phyloP scores from a whole-genome alignment of 345 rosid species.

The Sisymbrium irio region DNA sequence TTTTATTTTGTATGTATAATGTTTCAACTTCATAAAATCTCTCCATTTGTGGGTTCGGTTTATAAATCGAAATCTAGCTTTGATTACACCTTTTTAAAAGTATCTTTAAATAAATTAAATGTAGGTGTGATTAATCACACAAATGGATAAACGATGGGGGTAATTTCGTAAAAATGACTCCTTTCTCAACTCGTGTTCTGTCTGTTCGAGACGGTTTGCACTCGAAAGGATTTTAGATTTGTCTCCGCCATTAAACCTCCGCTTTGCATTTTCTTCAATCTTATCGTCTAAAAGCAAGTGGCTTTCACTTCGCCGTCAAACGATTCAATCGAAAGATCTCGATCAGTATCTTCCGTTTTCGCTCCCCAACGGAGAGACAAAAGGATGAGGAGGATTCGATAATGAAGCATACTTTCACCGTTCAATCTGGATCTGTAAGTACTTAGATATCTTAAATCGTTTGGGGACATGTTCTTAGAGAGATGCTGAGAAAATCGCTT shows the following conservation, averaged over 20 bases:
- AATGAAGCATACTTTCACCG: constrained; percentile 41
- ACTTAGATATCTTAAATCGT: not conserved
- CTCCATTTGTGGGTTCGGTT: not conserved
- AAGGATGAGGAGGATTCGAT: constrained; percentile 14
- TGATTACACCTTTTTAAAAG: no score
- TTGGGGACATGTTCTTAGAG: not conserved
- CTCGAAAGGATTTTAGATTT: constrained; percentile 16
- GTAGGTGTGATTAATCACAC: not conserved
- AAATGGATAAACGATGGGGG: not conserved
- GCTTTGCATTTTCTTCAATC: not conserved
- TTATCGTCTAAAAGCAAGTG: no score
- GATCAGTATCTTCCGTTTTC: not conserved
- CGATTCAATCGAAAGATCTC: not conserved
- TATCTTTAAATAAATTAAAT: not conserved
- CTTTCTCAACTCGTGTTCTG: no score
- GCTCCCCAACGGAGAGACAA: not conserved
- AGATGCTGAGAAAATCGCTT: not conserved
- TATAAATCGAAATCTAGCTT: not conserved
- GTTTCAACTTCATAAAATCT: not conserved
- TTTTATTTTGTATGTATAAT: not conserved
- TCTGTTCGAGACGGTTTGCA: no score
- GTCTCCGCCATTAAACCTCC: constrained; percentile 29
- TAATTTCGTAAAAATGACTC: not conserved
- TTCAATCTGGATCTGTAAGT: constrained; percentile 44
- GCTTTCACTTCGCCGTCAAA: not conserved